Base-by-base conservation (phyloP, 2,329 filamentous ascomycete genomes). In the Sclerotinia trifoliorum region DNA sequence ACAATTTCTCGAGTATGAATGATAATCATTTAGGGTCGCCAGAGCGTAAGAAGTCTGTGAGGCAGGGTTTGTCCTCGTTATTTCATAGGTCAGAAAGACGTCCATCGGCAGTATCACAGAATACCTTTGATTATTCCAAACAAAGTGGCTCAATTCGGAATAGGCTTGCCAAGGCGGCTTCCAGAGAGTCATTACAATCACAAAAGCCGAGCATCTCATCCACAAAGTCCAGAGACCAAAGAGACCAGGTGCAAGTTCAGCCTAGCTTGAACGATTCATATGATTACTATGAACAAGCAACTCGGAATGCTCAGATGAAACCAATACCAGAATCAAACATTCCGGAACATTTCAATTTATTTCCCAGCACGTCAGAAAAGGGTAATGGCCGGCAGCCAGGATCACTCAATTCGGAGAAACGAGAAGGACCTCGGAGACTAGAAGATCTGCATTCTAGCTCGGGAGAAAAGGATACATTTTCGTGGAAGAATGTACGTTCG, bases 1-100 rank as follows among this genome's bases (percentile, higher is more conserved):
- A 54, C 32, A 29, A 17, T 39, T 32, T 46, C 1, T 24, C 32
- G 51, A 44, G 35, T 29, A 52, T 62, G 55, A 29, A 51, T 29
- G 55, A 54, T 17, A 49, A 61, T 48, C 42, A 29, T 21, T 39
- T 46, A 24, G 35, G 26, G 35, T 51, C 55, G 26, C 5, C 32
- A 7, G 70, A 69, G 21, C 71, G 69, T 29, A 78, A 77, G 68
- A 78, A 78, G 51, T 73, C 75, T 8, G 68, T 71, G 7, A 71
- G 71, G 46, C 56, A 77, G 46, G 75, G 77, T 58, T 52, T 78
- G 29, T 73, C 77, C n/a, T 74, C 69, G 68, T 62, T 78, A 21
- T 77, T 78, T 49, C 73, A 75, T 10, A 72, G 70, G 39, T 69
- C 73, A 17, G 69, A 71, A 46, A 72, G 68, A 51, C 66, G 72